These are phyloP conservation scores for Sinapis alba DNA, from an alignment of 441 rosid genomes.

Conservation along the genomic window DNA sequence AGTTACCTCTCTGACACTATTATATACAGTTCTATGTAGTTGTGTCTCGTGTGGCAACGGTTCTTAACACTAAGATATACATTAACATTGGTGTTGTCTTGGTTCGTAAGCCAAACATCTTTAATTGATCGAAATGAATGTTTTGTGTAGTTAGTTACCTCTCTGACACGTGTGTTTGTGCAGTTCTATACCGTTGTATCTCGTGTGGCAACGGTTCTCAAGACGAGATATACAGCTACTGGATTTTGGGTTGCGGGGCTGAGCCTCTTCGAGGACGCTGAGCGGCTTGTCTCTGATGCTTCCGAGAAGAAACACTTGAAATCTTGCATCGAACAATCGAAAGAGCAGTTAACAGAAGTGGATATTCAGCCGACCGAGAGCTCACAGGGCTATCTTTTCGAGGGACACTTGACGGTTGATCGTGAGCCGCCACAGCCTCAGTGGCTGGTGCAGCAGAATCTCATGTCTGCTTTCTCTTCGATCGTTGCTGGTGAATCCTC, in stretches of 20 bases:
- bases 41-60: slow-evolving; percentile 79
- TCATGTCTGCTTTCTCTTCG: slow-evolving; percentile 60
- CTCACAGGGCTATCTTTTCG: slow-evolving; percentile 68
- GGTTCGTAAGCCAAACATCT: too few species aligned
- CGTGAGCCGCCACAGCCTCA: slow-evolving; percentile 90
- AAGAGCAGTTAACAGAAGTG: slow-evolving; percentile 55
- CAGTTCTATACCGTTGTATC: slow-evolving; percentile 77
- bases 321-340: slow-evolving; percentile 67
- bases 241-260: slow-evolving; percentile 89
- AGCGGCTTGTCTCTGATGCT: slow-evolving; percentile 52
- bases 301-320: slow-evolving; percentile 67
- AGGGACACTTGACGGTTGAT: slow-evolving; percentile 92
- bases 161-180: background rate
- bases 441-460: slow-evolving; percentile 75
- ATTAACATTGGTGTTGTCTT: background rate
- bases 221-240: slow-evolving; percentile 79
- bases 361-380: slow-evolving; percentile 45
- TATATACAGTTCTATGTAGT: slow-evolving; percentile 60
- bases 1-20: background rate
- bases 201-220: slow-evolving; percentile 80
- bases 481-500: slow-evolving; percentile 64
- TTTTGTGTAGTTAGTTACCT: background rate
- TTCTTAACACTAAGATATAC: slow-evolving; percentile 76
- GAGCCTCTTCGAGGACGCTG: slow-evolving; percentile 67
- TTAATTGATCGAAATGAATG: background rate